phyloP scores from a whole-genome alignment of 2,329 filamentous ascomycete species.

The Clathrospora elynae region DNA sequence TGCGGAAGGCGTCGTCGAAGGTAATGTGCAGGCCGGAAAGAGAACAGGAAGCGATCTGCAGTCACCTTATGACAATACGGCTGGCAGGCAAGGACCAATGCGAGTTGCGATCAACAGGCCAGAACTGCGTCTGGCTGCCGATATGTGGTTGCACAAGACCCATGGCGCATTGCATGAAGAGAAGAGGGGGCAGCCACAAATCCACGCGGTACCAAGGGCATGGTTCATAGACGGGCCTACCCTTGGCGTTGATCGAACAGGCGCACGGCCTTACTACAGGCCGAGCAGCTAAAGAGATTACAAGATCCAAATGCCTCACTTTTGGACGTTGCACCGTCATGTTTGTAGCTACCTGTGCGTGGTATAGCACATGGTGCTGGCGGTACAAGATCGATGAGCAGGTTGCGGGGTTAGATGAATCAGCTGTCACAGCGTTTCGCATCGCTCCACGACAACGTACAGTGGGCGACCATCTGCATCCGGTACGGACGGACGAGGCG shows the following conservation, averaged over 20 bases:
- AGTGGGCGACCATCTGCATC: too few species aligned
- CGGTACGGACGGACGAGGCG: too few species aligned
- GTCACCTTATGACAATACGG: conserved; percentile 33
- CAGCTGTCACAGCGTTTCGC: neutral
- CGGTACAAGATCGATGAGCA: conserved; percentile 5
- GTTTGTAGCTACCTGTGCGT: conserved; percentile 6
- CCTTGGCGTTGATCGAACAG: conserved; percentile 27
- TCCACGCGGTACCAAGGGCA: conserved; percentile 24
- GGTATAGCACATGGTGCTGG: conserved; percentile 8
- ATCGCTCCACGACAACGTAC: conserved; percentile 5
- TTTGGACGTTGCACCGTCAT: conserved; percentile 4
- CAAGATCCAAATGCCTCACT: conserved; percentile 18
- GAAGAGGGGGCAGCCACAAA: conserved; percentile 21
- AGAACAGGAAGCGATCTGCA: conserved; percentile 14
- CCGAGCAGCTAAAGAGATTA: conserved; percentile 6
- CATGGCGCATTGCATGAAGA: conserved; percentile 33
- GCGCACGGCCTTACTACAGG: conserved; percentile 17
- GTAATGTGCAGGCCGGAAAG: conserved; percentile 10
- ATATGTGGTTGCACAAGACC: conserved; percentile 30
- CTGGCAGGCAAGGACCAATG: conserved; percentile 32
- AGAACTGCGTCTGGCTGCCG: conserved; percentile 25
- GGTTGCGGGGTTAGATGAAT: neutral
- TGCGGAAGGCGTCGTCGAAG: conserved; percentile 1
- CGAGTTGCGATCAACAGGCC: conserved; percentile 38
- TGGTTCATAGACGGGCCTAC: conserved; percentile 25